Conservation (phyloP, 768 basidiomycete species). For the Amanita polypyramis region DNA sequence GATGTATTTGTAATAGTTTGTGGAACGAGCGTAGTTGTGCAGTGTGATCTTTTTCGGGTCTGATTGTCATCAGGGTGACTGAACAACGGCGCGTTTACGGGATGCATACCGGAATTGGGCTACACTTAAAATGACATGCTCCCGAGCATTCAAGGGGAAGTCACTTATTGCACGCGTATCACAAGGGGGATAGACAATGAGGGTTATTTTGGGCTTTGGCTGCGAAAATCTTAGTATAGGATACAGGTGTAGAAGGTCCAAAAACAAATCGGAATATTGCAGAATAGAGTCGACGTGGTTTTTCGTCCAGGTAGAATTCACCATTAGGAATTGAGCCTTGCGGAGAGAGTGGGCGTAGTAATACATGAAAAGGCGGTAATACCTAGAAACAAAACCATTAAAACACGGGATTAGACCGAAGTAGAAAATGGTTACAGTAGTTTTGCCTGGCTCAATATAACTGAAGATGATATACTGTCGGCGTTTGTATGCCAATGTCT, state of each 20-base stretch:
- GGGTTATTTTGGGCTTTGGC: constrained; percentile 19
- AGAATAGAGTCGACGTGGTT: constrained; percentile 74
- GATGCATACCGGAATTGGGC: constrained; percentile 80
- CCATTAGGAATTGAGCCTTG: constrained; percentile 73
- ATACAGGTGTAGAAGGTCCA: constrained; percentile 35
- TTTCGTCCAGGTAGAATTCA: constrained; percentile 94
- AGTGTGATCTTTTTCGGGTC: constrained; percentile 91
- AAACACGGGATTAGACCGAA: constrained; percentile 4
- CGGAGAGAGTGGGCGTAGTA: constrained; percentile 71
- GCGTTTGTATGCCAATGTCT: constrained; percentile 54
- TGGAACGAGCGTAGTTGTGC: constrained; percentile 68
- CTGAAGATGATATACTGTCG: constrained; percentile 41
- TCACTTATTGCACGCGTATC: constrained; percentile 64
- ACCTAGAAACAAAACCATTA: constrained; percentile 32
- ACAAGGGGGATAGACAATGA: constrained; percentile 86
- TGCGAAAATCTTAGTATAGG: constrained; percentile 30
- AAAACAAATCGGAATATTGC: constrained; percentile 35
- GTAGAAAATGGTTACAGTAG: constrained; percentile 37
- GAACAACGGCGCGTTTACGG: neutral
- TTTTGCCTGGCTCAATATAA: constrained; percentile 47
- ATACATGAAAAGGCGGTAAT: constrained; percentile 83
- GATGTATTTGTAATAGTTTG: constrained; percentile 43
- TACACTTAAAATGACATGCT: constrained; percentile 68
- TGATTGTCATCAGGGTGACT: constrained; percentile 16
- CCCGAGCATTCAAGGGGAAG: constrained; percentile 43